Conservation (phyloP, 129 eudicot genomes). For the Kitagawia praeruptora region DNA sequence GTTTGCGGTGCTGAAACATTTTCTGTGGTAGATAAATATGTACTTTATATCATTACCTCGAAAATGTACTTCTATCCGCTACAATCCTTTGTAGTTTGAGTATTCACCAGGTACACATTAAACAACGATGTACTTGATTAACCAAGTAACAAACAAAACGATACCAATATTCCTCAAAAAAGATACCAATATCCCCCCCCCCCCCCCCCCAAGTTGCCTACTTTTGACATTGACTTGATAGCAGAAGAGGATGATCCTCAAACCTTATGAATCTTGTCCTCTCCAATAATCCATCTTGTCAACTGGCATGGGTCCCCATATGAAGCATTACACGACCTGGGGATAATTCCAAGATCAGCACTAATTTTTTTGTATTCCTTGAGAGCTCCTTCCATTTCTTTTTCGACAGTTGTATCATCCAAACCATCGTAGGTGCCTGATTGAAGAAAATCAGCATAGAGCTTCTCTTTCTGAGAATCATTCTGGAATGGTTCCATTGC, state of each 20-base stretch:
- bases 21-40: background rate
- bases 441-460: constrained; percentile 48
- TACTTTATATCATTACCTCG: background rate
- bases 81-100: background rate
- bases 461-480: constrained; percentile 57
- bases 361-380: constrained; percentile 43
- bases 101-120: background rate
- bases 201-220: background rate
- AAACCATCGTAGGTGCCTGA: constrained; percentile 32
- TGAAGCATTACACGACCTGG: constrained; percentile 44
- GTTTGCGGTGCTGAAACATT: background rate
- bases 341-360: constrained; percentile 69
- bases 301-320: constrained; percentile 62
- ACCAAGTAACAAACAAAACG: too few species aligned
- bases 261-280: constrained; percentile 27
- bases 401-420: constrained; percentile 53
- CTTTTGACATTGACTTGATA: background rate
- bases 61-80: background rate
- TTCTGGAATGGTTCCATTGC: constrained; percentile 66
- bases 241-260: background rate
- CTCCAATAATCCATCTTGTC: constrained; percentile 84
- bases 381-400: constrained; percentile 71
- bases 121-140: too few species aligned
- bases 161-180: background rate
- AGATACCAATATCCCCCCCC: background rate